Conservation (phyloP, 225 moss, liverwort and hornwort species). For the Ulota crispa region DNA sequence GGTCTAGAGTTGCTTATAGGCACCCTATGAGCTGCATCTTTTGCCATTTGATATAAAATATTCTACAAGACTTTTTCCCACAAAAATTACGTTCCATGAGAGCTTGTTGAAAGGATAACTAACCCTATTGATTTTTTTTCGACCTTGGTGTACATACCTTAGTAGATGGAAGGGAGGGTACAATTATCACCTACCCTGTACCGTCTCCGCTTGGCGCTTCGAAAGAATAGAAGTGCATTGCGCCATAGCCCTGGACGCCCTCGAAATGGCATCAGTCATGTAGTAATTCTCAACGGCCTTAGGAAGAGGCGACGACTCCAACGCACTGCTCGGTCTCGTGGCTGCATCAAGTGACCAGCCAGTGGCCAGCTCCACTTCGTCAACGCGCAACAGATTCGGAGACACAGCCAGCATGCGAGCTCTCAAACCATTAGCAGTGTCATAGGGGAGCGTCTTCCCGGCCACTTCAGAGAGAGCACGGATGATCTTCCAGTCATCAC, state of each 20-base stretch:
- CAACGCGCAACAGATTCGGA: slow-evolving; percentile 72
- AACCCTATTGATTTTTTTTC: too few species aligned
- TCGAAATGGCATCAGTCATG: slow-evolving; percentile 83
- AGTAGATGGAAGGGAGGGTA: too few species aligned
- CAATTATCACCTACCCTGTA: background rate
- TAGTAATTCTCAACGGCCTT: slow-evolving; percentile 82
- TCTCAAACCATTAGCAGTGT: slow-evolving; percentile 68
- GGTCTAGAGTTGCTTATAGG: too few species aligned
- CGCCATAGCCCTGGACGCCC: slow-evolving; percentile 92
- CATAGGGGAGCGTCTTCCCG: slow-evolving; percentile 79
- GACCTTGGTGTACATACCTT: too few species aligned
- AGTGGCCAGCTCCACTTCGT: slow-evolving; percentile 76
- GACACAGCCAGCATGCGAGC: slow-evolving; percentile 82
- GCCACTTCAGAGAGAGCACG: slow-evolving; percentile 81
- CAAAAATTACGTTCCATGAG: too few species aligned
- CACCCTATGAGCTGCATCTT: too few species aligned
- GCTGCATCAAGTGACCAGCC: slow-evolving; percentile 54
- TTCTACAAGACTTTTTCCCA: too few species aligned
- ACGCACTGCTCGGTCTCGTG: slow-evolving; percentile 42
- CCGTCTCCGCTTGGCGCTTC: slow-evolving; percentile 30
- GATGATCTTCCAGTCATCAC: slow-evolving; percentile 96
- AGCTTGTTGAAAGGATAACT: too few species aligned
- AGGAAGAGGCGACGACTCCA: slow-evolving; percentile 56
- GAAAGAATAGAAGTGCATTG: slow-evolving; percentile 64
- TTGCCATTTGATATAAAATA: too few species aligned